phyloP scores from a whole-genome alignment of 176 grass and related monocot genomes.

The Musa troglodytarum region DNA sequence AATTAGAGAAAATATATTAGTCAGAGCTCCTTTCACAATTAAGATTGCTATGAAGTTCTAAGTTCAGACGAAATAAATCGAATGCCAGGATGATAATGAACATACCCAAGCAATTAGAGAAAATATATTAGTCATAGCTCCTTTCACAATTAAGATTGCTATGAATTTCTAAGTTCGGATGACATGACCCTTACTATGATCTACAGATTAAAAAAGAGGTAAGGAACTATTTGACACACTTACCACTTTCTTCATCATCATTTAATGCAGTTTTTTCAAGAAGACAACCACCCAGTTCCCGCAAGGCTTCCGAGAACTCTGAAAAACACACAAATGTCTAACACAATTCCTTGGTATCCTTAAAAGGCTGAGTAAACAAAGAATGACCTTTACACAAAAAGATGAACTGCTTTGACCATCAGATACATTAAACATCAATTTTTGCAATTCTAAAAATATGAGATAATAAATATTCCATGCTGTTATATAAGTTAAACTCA shows the following conservation, averaged over 20 bases:
- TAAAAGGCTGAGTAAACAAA: not conserved
- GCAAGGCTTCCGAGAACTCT: slow-evolving; percentile 91
- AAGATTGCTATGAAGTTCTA: not conserved
- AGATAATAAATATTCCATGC: no score
- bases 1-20: not conserved
- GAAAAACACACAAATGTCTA: slow-evolving; percentile 18
- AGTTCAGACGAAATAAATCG: not conserved
- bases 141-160: not conserved
- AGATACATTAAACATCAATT: not conserved
- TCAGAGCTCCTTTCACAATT: not conserved
- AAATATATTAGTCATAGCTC: not conserved
- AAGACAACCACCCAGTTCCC: slow-evolving; percentile 87
- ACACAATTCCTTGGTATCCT: not conserved
- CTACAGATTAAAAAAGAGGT: not conserved
- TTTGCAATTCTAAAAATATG: no score
- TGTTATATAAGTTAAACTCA: no score
- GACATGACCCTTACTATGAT: not conserved
- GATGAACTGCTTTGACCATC: not conserved
- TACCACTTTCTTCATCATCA: slow-evolving; percentile 85
- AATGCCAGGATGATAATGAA: not conserved
- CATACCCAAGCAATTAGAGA: not conserved
- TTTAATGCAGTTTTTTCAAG: slow-evolving; percentile 77
- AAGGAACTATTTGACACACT: slow-evolving; percentile 11
- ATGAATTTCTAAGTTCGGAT: not conserved
- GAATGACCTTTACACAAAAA: not conserved